Conservation (phyloP, 2,329 filamentous ascomycete species). For the Akanthomyces dipterigenus region DNA sequence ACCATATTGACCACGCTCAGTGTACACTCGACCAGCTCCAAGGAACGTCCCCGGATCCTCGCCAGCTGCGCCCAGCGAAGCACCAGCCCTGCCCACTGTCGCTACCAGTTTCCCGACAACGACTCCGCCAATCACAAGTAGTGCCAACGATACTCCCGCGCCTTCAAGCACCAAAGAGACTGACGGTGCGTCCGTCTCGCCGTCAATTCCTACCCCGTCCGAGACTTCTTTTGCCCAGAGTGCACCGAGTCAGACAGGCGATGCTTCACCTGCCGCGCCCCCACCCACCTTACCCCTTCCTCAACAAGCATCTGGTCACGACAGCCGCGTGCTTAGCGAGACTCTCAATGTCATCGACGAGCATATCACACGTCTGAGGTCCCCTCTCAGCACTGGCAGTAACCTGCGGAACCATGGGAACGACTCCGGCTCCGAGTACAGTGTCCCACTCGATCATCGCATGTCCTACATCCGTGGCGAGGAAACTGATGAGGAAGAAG, state of each 20-base stretch:
- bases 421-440: slow-evolving; percentile 88
- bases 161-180: slow-evolving; percentile 14
- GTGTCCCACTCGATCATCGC: slow-evolving; percentile 66
- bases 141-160: slow-evolving; percentile 15
- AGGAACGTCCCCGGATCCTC: slow-evolving; percentile 29
- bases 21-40: slow-evolving; percentile 55
- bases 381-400: slow-evolving; percentile 42
- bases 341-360: slow-evolving; percentile 95
- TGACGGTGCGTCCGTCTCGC: slow-evolving; percentile 19
- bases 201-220: slow-evolving; percentile 22
- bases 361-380: slow-evolving; percentile 81
- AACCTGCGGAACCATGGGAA: slow-evolving; percentile 47
- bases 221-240: slow-evolving; percentile 14
- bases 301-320: slow-evolving; percentile 33
- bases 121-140: not conserved
- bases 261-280: slow-evolving; percentile 25
- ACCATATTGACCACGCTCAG: slow-evolving; percentile 29
- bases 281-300: slow-evolving; percentile 29
- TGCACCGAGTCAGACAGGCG: slow-evolving; percentile 23
- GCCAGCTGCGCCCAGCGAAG: slow-evolving; percentile 13
- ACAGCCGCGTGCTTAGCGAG: slow-evolving; percentile 78
- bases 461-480: slow-evolving; percentile 90
- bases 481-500: slow-evolving; percentile 93
- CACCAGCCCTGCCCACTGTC: not conserved
- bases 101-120: slow-evolving; percentile 15